A percentile compares a stretch with the other conserved stretches of the same genome.
Evolutionary conservation across 1,139 yeast genomes (phyloP).

Genomic region (Protomyces lactucae-debilis): DNA sequence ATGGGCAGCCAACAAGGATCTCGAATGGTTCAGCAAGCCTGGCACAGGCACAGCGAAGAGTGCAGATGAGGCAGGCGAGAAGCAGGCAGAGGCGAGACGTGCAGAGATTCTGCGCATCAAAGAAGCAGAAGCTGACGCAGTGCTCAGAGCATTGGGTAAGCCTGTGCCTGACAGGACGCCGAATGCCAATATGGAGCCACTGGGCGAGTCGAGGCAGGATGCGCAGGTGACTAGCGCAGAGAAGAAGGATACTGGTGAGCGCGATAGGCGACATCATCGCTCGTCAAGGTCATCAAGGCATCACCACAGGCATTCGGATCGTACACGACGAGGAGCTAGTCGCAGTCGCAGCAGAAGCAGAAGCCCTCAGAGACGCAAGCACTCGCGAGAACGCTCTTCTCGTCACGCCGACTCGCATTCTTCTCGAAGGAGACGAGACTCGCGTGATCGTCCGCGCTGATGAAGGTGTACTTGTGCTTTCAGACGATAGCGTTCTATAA

Average conservation of each 20-base stretch:
- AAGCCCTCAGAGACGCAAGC: not conserved
- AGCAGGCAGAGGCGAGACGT: not conserved
- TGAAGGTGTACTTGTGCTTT: too few species aligned
- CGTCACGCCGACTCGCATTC: not conserved
- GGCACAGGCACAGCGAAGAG: constrained; percentile 8
- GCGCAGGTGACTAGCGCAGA: not conserved
- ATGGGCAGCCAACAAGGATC: constrained; percentile 35
- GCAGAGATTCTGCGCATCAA: constrained; percentile 30
- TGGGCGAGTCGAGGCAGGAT: not conserved
- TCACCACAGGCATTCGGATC: not conserved
- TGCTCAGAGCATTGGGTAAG: constrained; percentile 9
- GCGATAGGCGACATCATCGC: not conserved
- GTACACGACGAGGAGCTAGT: not conserved
- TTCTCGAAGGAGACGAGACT: not conserved
- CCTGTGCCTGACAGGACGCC: not conserved
- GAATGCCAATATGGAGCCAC: not conserved
- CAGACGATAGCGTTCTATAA: too few species aligned
- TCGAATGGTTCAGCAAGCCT: constrained; percentile 36
- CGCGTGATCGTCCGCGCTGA: not conserved
- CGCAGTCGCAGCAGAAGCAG: not conserved
- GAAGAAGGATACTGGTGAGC: not conserved
- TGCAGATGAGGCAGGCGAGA: not conserved
- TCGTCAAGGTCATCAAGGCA: not conserved
- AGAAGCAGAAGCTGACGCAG: constrained; percentile 35
- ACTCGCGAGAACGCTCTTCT: not conserved